phyloP scores from a whole-genome alignment of 2,329 filamentous ascomycete genomes.

The Xylariaceae sp. region DNA sequence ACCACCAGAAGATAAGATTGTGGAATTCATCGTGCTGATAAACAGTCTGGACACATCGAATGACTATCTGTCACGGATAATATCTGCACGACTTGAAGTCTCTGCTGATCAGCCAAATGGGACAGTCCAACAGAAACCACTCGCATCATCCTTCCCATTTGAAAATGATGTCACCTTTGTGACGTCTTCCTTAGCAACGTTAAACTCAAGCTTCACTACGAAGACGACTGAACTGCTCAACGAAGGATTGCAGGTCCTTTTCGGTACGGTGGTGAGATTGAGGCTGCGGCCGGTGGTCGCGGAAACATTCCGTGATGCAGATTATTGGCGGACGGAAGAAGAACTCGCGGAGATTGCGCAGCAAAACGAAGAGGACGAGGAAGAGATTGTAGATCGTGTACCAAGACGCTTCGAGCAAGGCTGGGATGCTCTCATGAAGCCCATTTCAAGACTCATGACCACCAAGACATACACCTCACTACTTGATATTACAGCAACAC shows the following conservation, averaged over 20 bases:
- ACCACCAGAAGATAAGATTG: constrained; percentile 82
- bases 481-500: constrained; percentile 66
- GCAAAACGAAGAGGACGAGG: constrained; percentile 51
- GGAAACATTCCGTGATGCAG: constrained; percentile 87
- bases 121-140: constrained; percentile 36
- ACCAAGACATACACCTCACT: constrained; percentile 71
- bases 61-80: constrained; percentile 86
- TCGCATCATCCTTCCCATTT: constrained; percentile 73
- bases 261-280: constrained; percentile 80
- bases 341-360: constrained; percentile 55
- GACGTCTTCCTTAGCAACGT: constrained; percentile 59
- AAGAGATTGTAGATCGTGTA: constrained; percentile 61
- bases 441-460: constrained; percentile 81
- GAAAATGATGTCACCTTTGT: constrained; percentile 70
- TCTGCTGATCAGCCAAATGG: constrained; percentile 35
- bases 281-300: constrained; percentile 79
- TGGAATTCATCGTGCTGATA: constrained; percentile 86
- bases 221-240: constrained; percentile 80
- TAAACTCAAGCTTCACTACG: constrained; percentile 67
- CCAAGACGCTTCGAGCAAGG: constrained; percentile 75
- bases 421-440: constrained; percentile 82
- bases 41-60: constrained; percentile 93
- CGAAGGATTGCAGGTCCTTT: constrained; percentile 81
- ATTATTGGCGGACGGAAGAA: constrained; percentile 70
- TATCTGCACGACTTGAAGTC: constrained; percentile 60